A percentile compares a stretch with the other conserved stretches of the same genome.
Conservation (phyloP, 306 rosid genomes). For the Comarum palustre region DNA sequence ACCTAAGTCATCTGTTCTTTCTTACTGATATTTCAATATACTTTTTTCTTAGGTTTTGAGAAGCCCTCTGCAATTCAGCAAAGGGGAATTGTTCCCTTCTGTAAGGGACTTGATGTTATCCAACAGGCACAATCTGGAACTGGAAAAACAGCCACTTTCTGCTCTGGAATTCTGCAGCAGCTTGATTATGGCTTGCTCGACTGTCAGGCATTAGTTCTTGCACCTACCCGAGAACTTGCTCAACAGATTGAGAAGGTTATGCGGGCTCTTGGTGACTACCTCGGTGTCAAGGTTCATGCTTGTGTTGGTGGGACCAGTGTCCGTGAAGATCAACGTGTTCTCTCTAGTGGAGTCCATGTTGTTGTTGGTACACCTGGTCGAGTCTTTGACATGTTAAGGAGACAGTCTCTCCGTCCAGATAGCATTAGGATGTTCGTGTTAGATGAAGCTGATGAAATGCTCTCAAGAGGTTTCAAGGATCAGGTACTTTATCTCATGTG, state of each 20-base stretch:
- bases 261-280: constrained; percentile 70
- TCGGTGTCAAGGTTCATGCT: constrained; percentile 77
- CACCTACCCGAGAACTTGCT: constrained; percentile 77
- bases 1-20: neutral
- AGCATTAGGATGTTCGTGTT: constrained; percentile 55
- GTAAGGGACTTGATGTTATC: constrained; percentile 73
- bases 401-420: constrained; percentile 61
- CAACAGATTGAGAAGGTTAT: constrained; percentile 79
- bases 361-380: constrained; percentile 77
- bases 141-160: constrained; percentile 75
- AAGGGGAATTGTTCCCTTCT: constrained; percentile 76
- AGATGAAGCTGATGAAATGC: constrained; percentile 84
- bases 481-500: constrained; percentile 35
- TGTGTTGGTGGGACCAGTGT: constrained; percentile 76
- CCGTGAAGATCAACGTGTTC: constrained; percentile 61
- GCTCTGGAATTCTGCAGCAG: constrained; percentile 76
- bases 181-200: constrained; percentile 60
- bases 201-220: constrained; percentile 76
- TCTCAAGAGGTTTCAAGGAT: constrained; percentile 74
- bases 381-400: constrained; percentile 66
- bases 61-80: constrained; percentile 84
- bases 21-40: constrained; percentile 15
- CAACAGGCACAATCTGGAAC: constrained; percentile 80
- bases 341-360: constrained; percentile 59
- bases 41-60: constrained; percentile 52